phyloP scores from a whole-genome alignment of 2,329 filamentous ascomycete genomes.

The Plenodomus biglobosus region DNA sequence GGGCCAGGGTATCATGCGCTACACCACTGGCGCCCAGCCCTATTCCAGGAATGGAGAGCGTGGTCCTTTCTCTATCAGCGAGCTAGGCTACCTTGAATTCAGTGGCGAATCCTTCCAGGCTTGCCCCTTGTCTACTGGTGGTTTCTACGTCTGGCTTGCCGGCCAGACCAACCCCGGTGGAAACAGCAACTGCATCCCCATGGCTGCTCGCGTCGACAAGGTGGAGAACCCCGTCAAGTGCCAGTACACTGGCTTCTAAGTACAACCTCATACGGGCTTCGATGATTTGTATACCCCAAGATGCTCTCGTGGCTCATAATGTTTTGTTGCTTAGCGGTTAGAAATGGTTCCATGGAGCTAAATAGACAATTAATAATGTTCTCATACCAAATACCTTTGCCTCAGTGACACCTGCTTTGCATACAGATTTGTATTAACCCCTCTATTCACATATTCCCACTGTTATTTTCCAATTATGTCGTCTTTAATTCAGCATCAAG shows the following conservation, averaged over 20 bases:
- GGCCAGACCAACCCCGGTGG: conserved; percentile 22
- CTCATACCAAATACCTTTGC: too few relatives aligned
- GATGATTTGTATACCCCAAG: not conserved
- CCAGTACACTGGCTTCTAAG: conserved; percentile 16
- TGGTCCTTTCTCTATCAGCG: conserved; percentile 52
- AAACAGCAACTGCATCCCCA: conserved; percentile 39
- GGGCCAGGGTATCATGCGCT: conserved; percentile 59
- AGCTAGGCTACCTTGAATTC: conserved; percentile 51
- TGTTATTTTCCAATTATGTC: too few relatives aligned
- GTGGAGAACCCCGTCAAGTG: conserved; percentile 18
- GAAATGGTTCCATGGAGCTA: not conserved
- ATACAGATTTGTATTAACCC: too few relatives aligned
- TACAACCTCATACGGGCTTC: not conserved
- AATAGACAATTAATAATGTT: not conserved
- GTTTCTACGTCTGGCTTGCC: conserved; percentile 38
- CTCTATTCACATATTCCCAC: too few relatives aligned
- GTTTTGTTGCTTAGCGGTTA: not conserved
- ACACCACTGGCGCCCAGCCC: conserved; percentile 51
- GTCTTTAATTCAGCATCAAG: too few relatives aligned
- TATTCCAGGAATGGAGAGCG: conserved; percentile 50
- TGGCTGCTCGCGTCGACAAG: conserved; percentile 33
- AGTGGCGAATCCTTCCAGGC: conserved; percentile 49
- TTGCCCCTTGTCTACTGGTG: conserved; percentile 54
- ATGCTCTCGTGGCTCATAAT: not conserved
- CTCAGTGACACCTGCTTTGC: too few relatives aligned